Conservation (phyloP, 2,329 filamentous ascomycete species). For the Anisogramma anomala region DNA sequence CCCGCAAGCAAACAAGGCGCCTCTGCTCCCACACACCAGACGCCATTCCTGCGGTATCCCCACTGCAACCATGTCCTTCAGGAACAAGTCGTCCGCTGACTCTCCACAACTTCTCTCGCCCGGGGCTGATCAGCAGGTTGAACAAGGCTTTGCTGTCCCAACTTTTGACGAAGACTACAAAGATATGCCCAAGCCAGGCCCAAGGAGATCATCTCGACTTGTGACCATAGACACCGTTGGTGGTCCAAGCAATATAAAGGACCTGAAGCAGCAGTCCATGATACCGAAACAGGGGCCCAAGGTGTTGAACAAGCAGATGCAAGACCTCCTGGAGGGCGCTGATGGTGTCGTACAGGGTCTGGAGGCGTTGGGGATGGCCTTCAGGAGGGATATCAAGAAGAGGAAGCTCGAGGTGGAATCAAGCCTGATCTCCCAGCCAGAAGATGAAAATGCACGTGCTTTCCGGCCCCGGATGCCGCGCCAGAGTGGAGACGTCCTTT, state of each 20-base stretch:
- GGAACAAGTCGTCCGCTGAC: no score
- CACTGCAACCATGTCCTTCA: slow-evolving; percentile 6
- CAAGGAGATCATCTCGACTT: no score
- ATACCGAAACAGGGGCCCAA: background rate
- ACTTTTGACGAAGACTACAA: no score
- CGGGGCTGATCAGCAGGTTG: no score
- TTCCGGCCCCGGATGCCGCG: background rate
- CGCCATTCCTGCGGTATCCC: slow-evolving; percentile 8
- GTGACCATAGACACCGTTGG: no score
- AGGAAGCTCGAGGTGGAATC: slow-evolving; percentile 37
- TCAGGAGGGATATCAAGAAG: slow-evolving; percentile 31
- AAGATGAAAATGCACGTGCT: background rate
- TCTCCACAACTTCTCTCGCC: no score
- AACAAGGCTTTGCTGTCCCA: no score
- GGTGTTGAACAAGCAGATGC: background rate
- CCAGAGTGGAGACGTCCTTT: background rate
- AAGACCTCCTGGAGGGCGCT: slow-evolving; percentile 20
- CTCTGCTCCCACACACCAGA: background rate
- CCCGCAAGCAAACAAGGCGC: background rate
- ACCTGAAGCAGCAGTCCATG: background rate
- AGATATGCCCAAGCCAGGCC: no score
- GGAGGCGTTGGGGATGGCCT: slow-evolving; percentile 36
- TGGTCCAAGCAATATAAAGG: background rate
- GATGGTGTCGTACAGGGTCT: slow-evolving; percentile 33
- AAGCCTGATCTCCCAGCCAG: slow-evolving; percentile 21